These are phyloP conservation scores for Aspergillus asperescens DNA, from an alignment of 495 filamentous ascomycete genomes.

Conservation along the genomic window DNA sequence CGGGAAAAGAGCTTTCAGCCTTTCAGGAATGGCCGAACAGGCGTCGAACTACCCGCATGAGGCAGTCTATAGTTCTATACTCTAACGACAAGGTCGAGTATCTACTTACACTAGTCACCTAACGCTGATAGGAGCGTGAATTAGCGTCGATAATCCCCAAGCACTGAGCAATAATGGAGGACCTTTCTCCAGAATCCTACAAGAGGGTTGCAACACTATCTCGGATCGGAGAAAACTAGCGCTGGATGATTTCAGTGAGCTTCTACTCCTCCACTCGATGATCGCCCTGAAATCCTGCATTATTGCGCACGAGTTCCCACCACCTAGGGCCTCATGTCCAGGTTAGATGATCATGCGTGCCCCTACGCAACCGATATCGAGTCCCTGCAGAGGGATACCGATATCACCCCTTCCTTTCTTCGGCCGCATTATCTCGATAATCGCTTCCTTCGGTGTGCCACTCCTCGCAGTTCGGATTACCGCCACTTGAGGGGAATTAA, in stretches of 20 bases:
- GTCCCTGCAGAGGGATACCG: conserved; percentile 4
- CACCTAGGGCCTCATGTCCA: too few relatives aligned
- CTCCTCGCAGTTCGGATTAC: neutral
- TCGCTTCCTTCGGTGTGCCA: neutral
- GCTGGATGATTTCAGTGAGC: conserved; percentile 7
- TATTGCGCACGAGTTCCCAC: conserved; percentile 8
- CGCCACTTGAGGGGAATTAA: neutral
- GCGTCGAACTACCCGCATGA: neutral
- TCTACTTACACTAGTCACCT: too few relatives aligned
- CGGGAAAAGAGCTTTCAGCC: conserved; percentile 34
- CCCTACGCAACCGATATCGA: neutral
- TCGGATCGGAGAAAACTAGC: neutral
- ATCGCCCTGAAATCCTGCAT: conserved; percentile 12
- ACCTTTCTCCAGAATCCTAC: neutral
- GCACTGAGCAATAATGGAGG: neutral
- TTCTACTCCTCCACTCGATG: neutral
- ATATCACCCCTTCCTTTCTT: neutral
- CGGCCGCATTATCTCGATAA: neutral
- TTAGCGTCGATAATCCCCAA: too few relatives aligned
- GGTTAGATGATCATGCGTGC: neutral
- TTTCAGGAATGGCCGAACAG: neutral
- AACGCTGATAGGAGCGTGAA: neutral
- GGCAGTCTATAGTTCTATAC: neutral
- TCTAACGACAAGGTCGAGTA: neutral
- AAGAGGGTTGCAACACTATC: neutral